A percentile compares a stretch with the other conserved stretches of the same genome.
Conservation (phyloP, 2,329 filamentous ascomycete species). For the Arthrobotrys megalospora region DNA sequence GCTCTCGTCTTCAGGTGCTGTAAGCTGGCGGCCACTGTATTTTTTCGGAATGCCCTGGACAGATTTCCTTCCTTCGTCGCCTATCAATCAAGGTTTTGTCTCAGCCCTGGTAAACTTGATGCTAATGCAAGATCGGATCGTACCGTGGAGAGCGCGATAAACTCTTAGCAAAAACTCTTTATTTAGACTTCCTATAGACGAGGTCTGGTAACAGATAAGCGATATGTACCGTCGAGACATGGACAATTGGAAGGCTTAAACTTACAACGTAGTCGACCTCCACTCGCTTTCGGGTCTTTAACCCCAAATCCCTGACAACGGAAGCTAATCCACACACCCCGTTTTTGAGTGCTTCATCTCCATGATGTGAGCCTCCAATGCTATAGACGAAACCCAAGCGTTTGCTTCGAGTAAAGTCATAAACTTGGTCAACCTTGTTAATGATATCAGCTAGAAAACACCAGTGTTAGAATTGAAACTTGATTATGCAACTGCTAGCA, state of each 20-base stretch:
- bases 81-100: constrained; percentile 48
- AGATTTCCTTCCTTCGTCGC: constrained; percentile 52
- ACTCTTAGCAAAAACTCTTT: constrained; percentile 76
- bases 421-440: constrained; percentile 78
- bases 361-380: constrained; percentile 75
- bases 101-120: constrained; percentile 53
- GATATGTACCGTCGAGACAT: constrained; percentile 32
- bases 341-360: constrained; percentile 68
- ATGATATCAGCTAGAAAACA: constrained; percentile 70
- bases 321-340: constrained; percentile 83
- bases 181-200: constrained; percentile 85
- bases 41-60: constrained; percentile 56
- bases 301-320: constrained; percentile 76
- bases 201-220: constrained; percentile 71
- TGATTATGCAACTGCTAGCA: background rate
- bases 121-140: constrained; percentile 40
- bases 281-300: constrained; percentile 73
- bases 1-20: constrained; percentile 72
- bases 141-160: constrained; percentile 74
- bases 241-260: constrained; percentile 56
- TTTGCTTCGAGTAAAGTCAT: constrained; percentile 83
- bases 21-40: constrained; percentile 44
- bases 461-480: background rate
- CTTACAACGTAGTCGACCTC: constrained; percentile 81
- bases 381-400: constrained; percentile 86